Evolutionary conservation across 2,329 filamentous ascomycete genomes (phyloP).

Genomic region (Sarocladium kiliense): DNA sequence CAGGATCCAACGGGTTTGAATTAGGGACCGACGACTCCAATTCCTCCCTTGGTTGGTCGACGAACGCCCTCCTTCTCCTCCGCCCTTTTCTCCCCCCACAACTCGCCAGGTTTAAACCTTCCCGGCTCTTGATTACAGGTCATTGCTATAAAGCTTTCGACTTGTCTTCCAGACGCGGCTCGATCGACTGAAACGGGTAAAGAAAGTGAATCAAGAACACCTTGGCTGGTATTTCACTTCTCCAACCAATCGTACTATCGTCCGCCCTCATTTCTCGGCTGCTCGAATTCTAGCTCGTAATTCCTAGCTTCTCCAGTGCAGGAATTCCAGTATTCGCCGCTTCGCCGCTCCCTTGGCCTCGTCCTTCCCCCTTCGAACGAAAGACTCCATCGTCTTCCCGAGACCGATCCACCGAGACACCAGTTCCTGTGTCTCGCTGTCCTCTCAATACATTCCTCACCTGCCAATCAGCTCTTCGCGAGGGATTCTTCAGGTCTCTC

Average conservation of each 20-base stretch:
- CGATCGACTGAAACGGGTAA: conserved; percentile 18
- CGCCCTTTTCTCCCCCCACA: neutral
- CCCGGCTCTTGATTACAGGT: conserved; percentile 8
- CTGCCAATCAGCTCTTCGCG: conserved; percentile 1
- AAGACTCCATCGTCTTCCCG: conserved; percentile 12
- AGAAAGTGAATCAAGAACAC: conserved; percentile 28
- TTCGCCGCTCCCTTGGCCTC: conserved; percentile 10
- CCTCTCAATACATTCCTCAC: conserved; percentile 8
- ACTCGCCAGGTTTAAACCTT: neutral
- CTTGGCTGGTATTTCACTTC: conserved; percentile 35
- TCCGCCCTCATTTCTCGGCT: conserved; percentile 13
- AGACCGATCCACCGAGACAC: conserved; percentile 8
- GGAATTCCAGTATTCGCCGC: conserved; percentile 10
- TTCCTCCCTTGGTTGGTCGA: conserved; percentile 17
- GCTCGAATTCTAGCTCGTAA: conserved; percentile 18
- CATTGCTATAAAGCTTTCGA: conserved; percentile 7
- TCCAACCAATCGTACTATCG: conserved; percentile 4
- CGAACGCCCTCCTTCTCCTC: conserved; percentile 6
- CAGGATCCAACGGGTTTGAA: conserved; percentile 20
- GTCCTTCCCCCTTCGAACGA: conserved; percentile 9
- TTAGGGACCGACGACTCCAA: conserved; percentile 28
- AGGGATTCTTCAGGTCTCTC: neutral
- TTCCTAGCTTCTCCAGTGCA: conserved; percentile 29
- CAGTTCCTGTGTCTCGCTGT: conserved; percentile 3
- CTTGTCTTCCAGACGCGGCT: conserved; percentile 4